Base-by-base conservation (phyloP, 177 flowering plant genomes). In the Vitis hybrid region DNA sequence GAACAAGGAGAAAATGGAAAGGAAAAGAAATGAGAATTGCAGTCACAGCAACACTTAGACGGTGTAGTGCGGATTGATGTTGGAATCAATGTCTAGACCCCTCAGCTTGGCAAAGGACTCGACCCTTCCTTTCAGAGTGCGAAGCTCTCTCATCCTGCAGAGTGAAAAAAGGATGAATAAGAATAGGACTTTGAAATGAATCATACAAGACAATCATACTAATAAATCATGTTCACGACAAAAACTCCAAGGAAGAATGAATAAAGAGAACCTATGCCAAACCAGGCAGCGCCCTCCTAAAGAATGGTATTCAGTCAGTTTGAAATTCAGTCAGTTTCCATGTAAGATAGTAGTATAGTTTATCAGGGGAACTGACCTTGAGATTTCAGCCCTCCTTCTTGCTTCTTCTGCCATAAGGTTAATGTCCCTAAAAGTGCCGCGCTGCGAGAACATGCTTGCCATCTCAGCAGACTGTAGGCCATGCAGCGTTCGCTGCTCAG, bases 331-430 rank as follows among this genome's bases (percentile, higher is more conserved):
- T 22, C n/a, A 56, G 9, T 15, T 56, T 56, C 26, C 26, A 26
- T 26, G 26, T 26, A 26, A 26, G 26, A 26, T 33, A 33, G 45
- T 53, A 2, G 33, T 26, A 48, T 62, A 8, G 61, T 60, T 2
- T 53, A 10, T 16, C 12, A 33, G 15, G 53, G 7, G 51, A 16
- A 66, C 55, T 51, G 3, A 90, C 97, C 97, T 92, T 68, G 90
- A 86, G 39, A 90, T 81, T 66, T 92, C 95, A 58, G 97, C 97
- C 7, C 95, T 86, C 52, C 88, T 76, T 79, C 74, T 89, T 60
- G 92, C 92, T 79, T 89, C 90, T 70, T 90, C 97, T 1, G 95
- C 97, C 87, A 92, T 86, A 50, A 64, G 52, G 62, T 68, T 83
- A 14, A 86, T 74, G 55, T 92, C 97, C 51, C 86, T 70, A 65